A percentile compares a stretch with the other conserved stretches of the same genome.
Evolutionary conservation across 1,284 basidiomycete species (phyloP).

Genomic region (Pseudozyma sp.): DNA sequence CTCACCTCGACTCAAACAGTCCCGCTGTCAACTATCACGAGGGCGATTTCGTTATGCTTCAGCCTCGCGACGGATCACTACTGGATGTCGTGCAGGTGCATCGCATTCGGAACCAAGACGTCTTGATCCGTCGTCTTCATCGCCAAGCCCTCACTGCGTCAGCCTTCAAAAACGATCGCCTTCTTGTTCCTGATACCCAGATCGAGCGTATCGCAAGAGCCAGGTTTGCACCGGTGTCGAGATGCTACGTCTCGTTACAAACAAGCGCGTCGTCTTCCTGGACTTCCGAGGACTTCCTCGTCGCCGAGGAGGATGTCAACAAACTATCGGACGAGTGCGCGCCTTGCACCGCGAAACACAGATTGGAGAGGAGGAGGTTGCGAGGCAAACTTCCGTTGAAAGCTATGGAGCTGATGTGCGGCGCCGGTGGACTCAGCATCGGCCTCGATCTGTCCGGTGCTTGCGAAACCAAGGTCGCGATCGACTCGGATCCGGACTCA

Average conservation of each 20-base stretch:
- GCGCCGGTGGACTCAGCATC: conserved; percentile 39
- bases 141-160: conserved; percentile 4
- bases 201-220: neutral
- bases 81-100: conserved; percentile 27
- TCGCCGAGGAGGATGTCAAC: neutral
- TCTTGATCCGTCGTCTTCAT: conserved; percentile 5
- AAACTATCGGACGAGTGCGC: conserved; percentile 12
- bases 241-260: conserved; percentile 18
- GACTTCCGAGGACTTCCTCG: conserved; percentile 16
- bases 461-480: conserved; percentile 32
- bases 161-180: conserved; percentile 32
- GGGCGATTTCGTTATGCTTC: conserved; percentile 33
- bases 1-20: too few species aligned
- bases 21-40: conserved; percentile 19
- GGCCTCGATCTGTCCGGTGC: conserved; percentile 37
- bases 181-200: conserved; percentile 6
- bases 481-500: conserved; percentile 22
- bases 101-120: conserved; percentile 4
- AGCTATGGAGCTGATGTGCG: conserved; percentile 37
- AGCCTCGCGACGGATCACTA: conserved; percentile 1
- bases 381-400: neutral
- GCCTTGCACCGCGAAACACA: neutral
- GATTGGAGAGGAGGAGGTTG: neutral
- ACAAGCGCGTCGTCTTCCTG: neutral
- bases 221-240: conserved; percentile 7